Percentiles rank a stretch among this genome's conserved stretches.
Conservation (phyloP, 2,329 filamentous ascomycete genomes). For the Venturia asperata region DNA sequence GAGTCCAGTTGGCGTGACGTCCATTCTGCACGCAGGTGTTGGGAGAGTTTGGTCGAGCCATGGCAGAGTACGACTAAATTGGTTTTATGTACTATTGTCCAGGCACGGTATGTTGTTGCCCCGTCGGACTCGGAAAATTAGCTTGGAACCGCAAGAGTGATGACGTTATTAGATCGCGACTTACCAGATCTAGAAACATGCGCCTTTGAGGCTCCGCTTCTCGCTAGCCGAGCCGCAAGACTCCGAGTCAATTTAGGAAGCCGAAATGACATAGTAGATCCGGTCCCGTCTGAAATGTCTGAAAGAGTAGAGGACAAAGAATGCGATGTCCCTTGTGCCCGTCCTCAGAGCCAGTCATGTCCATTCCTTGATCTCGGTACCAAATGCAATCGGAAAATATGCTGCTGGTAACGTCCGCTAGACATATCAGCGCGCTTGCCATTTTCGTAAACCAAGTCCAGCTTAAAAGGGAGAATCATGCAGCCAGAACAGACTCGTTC, state of each 20-base stretch:
- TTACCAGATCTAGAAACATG: neutral
- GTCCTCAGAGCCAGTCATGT: no score
- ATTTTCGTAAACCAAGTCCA: no score
- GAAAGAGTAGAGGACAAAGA: no score
- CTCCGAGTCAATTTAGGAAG: no score
- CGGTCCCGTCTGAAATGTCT: no score
- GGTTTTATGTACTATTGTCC: neutral
- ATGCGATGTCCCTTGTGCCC: no score
- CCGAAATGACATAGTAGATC: neutral
- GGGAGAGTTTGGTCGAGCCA: neutral
- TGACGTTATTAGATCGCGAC: neutral
- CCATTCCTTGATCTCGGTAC: no score
- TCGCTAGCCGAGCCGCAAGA: neutral
- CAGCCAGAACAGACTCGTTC: no score
- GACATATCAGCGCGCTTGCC: no score
- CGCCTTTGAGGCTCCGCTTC: neutral
- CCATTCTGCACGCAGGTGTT: neutral
- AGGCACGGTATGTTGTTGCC: neutral
- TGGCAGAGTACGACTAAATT: neutral
- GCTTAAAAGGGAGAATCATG: no score
- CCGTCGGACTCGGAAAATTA: neutral
- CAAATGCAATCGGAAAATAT: no score
- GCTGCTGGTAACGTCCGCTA: no score
- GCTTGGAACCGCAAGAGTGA: neutral
- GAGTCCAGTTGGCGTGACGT: neutral